Base-by-base conservation (phyloP, 257 asterid genomes). In the Nicotiana knightiana region DNA sequence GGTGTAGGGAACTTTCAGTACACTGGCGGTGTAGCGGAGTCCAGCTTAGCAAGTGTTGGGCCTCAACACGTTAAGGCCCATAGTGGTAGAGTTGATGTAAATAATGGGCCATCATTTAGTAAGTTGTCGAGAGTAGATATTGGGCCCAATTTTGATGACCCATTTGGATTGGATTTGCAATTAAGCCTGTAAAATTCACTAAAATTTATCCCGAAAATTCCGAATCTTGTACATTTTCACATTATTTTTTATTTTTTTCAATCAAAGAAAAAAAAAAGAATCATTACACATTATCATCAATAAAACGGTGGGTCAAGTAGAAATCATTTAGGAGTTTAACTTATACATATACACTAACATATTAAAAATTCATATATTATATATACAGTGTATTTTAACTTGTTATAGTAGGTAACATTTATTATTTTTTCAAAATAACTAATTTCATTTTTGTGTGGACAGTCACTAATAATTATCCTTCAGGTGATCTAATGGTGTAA, bases 101-200 rank as follows among this genome's bases (percentile, higher is more conserved):
- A 1, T 71, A 91, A 89, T 86, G 97, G 93, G 90, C 94, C 97
- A 0, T 91, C 96, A 3, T 67, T 92, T 86, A 93, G 92, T 80
- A 85, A 95, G 84, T 91, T 93, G 54, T 88, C 98, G 0, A 86
- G 89, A 39, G 81, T 59, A 1, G 93, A 87, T 1, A 92, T 88
- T 81, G 96, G 96, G 89, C 93, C 94, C 32, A 78, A 35, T 43
- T 87, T 88, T 8, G 97, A 91, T 59, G 98, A 95, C 11, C 88
- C 86, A 15, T 83, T 93, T 82, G 99, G 97, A 85, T 87, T 95
- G 83, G 98, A 95, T 88, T 85, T 95, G 32, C 99, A 95, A 61
- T 98, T 95, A 28, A 91, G 98, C 86, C 89, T 43, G 11, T 43
- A 43, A 43, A 43, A 7, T 43, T 43, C 48, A 43, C 3, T 8